A percentile compares a stretch with the other conserved stretches of the same genome.
Conservation (phyloP, 2,329 filamentous ascomycete genomes). For the Magnaporthiopsis rhizophila region DNA sequence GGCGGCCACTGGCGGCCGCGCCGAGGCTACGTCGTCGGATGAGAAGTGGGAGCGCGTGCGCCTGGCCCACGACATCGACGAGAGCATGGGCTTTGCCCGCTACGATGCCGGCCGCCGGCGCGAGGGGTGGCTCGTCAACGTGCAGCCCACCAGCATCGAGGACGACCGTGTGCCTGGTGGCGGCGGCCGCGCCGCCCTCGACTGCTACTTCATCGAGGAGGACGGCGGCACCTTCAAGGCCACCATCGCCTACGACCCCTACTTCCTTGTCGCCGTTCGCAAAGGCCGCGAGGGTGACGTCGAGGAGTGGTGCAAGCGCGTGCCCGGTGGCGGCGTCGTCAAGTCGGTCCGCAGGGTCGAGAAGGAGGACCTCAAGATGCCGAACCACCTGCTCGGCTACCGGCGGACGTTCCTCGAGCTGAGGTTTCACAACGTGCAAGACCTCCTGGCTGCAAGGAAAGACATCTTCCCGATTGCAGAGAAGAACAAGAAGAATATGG, state of each 20-base stretch:
- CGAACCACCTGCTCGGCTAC: slow-evolving; percentile 91
- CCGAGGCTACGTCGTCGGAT: slow-evolving; percentile 83
- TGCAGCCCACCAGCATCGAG: slow-evolving; percentile 81
- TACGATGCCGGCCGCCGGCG: slow-evolving; percentile 80
- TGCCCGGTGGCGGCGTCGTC: slow-evolving; percentile 71
- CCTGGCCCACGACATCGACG: slow-evolving; percentile 84
- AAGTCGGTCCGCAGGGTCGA: slow-evolving; percentile 71
- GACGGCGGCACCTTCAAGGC: slow-evolving; percentile 90
- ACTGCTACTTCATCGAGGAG: slow-evolving; percentile 95
- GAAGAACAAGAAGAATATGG: slow-evolving; percentile 93
- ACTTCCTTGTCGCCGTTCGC: slow-evolving; percentile 87
- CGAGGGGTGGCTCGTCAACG: slow-evolving; percentile 89
- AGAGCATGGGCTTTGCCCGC: slow-evolving; percentile 85
- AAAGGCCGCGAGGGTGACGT: slow-evolving; percentile 85
- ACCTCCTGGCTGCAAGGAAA: slow-evolving; percentile 76
- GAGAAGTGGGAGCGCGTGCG: slow-evolving; percentile 84
- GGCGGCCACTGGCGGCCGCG: slow-evolving; percentile 55
- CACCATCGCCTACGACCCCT: slow-evolving; percentile 91
- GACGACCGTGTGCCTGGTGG: slow-evolving; percentile 79
- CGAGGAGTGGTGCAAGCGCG: slow-evolving; percentile 84
- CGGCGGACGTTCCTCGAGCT: slow-evolving; percentile 81
- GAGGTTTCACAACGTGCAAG: slow-evolving; percentile 76
- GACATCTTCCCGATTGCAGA: slow-evolving; percentile 86
- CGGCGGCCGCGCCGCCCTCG: slow-evolving; percentile 79
- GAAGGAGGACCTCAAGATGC: slow-evolving; percentile 91